A percentile compares a stretch with the other conserved stretches of the same genome.
Conservation (phyloP, 805 yeast species). For the Alloascoidea africana region DNA sequence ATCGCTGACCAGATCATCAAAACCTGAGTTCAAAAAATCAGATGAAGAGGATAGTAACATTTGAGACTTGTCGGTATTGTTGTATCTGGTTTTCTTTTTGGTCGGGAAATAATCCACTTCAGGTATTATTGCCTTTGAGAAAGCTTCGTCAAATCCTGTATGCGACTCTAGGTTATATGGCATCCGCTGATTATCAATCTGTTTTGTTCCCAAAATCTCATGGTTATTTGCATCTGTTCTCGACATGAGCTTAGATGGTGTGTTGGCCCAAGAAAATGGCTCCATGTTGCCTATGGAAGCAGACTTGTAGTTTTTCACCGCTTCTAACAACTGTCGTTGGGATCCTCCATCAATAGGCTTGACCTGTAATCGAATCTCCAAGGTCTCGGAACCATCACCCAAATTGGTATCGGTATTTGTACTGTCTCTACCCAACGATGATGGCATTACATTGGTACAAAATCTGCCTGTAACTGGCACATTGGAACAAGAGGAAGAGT, state of each 20-base stretch:
- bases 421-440: neutral
- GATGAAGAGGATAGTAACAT: neutral
- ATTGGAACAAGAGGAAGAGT: neutral
- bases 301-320: neutral
- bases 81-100: neutral
- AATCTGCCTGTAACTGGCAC: conserved; percentile 1
- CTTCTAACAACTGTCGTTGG: neutral
- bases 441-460: conserved; percentile 1
- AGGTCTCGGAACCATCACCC: too few species aligned
- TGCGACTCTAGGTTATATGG: neutral
- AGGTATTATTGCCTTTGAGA: too few species aligned
- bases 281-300: neutral
- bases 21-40: neutral
- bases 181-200: neutral
- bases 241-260: neutral
- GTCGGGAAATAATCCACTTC: neutral
- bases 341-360: neutral
- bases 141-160: neutral
- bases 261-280: neutral
- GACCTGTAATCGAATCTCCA: neutral
- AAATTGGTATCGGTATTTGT: too few species aligned
- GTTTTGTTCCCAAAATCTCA: neutral
- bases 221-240: neutral
- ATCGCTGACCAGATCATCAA: neutral
- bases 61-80: neutral